A percentile compares a stretch with the other conserved stretches of the same genome.
These are phyloP conservation scores for Gentiana macrophylla DNA, from an alignment of 257 asterid species.

Conservation along the genomic window DNA sequence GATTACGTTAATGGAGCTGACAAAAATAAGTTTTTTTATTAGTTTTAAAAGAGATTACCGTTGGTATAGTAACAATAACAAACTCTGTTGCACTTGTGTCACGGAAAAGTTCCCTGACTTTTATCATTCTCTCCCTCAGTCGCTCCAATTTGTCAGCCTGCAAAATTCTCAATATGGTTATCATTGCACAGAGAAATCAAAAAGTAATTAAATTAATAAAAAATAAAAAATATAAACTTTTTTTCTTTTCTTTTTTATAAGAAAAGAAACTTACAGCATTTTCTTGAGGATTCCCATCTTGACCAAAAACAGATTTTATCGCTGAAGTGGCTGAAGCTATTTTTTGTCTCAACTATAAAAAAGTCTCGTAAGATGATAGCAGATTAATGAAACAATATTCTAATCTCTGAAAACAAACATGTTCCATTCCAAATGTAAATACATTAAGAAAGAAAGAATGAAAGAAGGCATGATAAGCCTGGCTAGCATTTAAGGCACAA, in stretches of 20 bases:
- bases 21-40: background rate
- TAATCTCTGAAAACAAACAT: no score
- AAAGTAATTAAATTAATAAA: conserved; percentile 4
- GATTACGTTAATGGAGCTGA: background rate
- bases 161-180: conserved; percentile 4
- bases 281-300: conserved; percentile 44
- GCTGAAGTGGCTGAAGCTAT: conserved; percentile 93
- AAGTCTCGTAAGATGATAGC: background rate
- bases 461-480: background rate
- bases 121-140: conserved; percentile 89
- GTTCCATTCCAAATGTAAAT: background rate
- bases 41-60: conserved; percentile 41
- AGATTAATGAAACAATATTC: no score
- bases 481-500: no score
- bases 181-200: conserved; percentile 6
- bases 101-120: conserved; percentile 95
- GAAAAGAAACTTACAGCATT: conserved; percentile 51
- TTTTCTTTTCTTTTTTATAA: no score
- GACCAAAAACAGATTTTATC: conserved; percentile 88
- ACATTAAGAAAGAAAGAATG: background rate
- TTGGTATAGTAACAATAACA: conserved; percentile 91
- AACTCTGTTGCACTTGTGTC: conserved; percentile 81
- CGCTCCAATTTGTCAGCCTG: conserved; percentile 87
- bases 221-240: conserved; percentile 1
- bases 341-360: conserved; percentile 77